phyloP scores from a whole-genome alignment of 2,329 filamentous ascomycete genomes.

The Sarocladium strictum region DNA sequence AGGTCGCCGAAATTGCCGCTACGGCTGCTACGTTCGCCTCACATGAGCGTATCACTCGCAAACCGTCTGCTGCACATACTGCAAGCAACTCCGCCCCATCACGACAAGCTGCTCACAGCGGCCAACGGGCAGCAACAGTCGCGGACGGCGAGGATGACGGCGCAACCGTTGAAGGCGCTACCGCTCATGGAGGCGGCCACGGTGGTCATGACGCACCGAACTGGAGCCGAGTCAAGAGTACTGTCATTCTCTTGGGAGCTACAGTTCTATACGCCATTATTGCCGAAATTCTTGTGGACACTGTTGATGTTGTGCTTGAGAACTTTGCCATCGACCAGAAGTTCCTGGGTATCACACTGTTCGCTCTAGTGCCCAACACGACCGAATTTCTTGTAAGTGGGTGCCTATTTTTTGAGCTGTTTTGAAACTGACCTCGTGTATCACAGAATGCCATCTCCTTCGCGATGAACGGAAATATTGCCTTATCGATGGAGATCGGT shows the following conservation, averaged over 20 bases:
- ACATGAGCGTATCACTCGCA: slow-evolving; percentile 52
- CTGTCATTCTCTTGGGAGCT: slow-evolving; percentile 79
- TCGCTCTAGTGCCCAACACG: slow-evolving; percentile 94
- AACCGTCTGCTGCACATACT: slow-evolving; percentile 22
- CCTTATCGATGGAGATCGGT: slow-evolving; percentile 97
- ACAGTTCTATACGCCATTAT: slow-evolving; percentile 94
- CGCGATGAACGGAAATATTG: slow-evolving; percentile 99
- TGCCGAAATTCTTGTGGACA: slow-evolving; percentile 93
- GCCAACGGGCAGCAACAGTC: slow-evolving; percentile 15
- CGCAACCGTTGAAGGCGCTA: slow-evolving; percentile 22
- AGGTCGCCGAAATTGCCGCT: slow-evolving; percentile 90
- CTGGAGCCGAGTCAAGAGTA: slow-evolving; percentile 89
- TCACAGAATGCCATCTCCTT: slow-evolving; percentile 91
- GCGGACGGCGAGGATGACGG: slow-evolving; percentile 19
- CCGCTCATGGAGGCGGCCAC: slow-evolving; percentile 28
- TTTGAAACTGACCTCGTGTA: slow-evolving; percentile 9
- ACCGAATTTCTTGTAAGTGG: slow-evolving; percentile 84
- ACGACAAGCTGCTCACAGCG: slow-evolving; percentile 14
- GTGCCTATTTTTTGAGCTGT: slow-evolving; percentile 10
- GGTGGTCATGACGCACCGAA: slow-evolving; percentile 97
- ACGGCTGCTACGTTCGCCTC: slow-evolving; percentile 85
- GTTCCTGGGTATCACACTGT: slow-evolving; percentile 92
- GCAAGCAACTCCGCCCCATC: neutral
- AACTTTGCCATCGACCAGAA: slow-evolving; percentile 93
- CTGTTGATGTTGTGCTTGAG: slow-evolving; percentile 90